phyloP scores from a whole-genome alignment of 192 early-diverging fungal species.

The Piromyces finnis region DNA sequence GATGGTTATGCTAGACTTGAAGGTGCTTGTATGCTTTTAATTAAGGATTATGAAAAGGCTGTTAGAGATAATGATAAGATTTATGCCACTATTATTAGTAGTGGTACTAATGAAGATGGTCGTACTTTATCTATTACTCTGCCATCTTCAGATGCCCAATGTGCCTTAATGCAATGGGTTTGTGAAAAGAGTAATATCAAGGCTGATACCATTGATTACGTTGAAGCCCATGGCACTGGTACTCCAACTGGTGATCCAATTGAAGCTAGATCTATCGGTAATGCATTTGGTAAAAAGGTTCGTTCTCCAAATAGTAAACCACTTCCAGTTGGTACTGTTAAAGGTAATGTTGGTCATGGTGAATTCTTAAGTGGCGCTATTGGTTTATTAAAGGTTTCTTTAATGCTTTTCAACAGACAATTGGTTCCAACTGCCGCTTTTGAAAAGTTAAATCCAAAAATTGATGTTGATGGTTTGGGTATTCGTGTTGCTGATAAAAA shows the following conservation, averaged over 20 bases:
- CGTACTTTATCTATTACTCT: background rate
- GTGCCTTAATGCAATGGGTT: background rate
- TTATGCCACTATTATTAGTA: background rate
- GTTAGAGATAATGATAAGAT: background rate
- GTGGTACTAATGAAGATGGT: background rate
- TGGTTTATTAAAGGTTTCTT: background rate
- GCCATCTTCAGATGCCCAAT: background rate
- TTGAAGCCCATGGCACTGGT: background rate
- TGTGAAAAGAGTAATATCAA: background rate
- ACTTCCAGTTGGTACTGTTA: background rate
- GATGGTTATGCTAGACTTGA: background rate
- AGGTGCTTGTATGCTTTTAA: background rate
- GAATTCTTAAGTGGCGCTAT: background rate
- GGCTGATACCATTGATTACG: background rate
- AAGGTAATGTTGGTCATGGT: background rate
- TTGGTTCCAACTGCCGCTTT: background rate
- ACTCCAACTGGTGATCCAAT: background rate
- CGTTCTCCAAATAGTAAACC: background rate
- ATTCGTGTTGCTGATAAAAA: background rate
- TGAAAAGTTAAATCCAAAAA: background rate
- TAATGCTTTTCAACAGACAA: background rate
- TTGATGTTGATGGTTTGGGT: background rate
- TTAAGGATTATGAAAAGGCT: background rate
- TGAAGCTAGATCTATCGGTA: background rate
- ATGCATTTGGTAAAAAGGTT: background rate